Evolutionary conservation across 805 yeast species (phyloP).

Genomic region (Sugiyamaella marilandica): DNA sequence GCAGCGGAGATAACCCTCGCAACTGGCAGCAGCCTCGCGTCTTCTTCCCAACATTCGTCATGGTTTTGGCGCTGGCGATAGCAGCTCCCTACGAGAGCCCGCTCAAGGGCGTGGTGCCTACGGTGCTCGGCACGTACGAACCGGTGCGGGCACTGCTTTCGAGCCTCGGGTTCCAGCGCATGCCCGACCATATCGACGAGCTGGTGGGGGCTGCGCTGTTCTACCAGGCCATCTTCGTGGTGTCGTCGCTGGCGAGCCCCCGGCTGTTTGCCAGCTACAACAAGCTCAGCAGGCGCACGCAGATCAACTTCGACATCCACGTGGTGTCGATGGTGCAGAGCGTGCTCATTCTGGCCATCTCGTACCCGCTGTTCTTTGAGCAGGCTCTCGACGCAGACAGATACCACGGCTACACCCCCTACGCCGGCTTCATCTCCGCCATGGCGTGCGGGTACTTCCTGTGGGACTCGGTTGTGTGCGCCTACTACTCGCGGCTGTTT

Average conservation of each 20-base stretch:
- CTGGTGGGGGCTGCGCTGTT: slow-evolving; percentile 53
- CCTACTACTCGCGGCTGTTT: slow-evolving; percentile 57
- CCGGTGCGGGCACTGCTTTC: background rate
- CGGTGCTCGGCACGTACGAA: background rate
- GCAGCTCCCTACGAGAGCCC: slow-evolving; percentile 18
- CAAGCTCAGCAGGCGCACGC: slow-evolving; percentile 40
- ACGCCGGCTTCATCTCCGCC: slow-evolving; percentile 67
- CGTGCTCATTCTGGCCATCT: slow-evolving; percentile 51
- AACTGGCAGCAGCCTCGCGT: background rate
- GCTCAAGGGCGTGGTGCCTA: slow-evolving; percentile 3
- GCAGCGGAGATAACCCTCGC: background rate
- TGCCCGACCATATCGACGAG: slow-evolving; percentile 56
- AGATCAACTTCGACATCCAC: slow-evolving; percentile 83
- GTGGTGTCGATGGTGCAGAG: slow-evolving; percentile 85
- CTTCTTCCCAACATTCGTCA: slow-evolving; percentile 2
- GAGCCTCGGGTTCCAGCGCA: slow-evolving; percentile 23
- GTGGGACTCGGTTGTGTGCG: slow-evolving; percentile 81
- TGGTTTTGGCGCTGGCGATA: background rate
- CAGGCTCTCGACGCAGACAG: slow-evolving; percentile 46
- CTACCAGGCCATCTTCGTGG: slow-evolving; percentile 51
- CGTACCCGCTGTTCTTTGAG: slow-evolving; percentile 64
- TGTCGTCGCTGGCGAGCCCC: slow-evolving; percentile 50
- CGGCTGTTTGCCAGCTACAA: slow-evolving; percentile 49
- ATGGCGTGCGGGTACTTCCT: slow-evolving; percentile 79
- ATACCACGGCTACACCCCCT: slow-evolving; percentile 67